Base-by-base conservation (phyloP, 495 filamentous ascomycete genomes). In the Emericellopsis terricola region DNA sequence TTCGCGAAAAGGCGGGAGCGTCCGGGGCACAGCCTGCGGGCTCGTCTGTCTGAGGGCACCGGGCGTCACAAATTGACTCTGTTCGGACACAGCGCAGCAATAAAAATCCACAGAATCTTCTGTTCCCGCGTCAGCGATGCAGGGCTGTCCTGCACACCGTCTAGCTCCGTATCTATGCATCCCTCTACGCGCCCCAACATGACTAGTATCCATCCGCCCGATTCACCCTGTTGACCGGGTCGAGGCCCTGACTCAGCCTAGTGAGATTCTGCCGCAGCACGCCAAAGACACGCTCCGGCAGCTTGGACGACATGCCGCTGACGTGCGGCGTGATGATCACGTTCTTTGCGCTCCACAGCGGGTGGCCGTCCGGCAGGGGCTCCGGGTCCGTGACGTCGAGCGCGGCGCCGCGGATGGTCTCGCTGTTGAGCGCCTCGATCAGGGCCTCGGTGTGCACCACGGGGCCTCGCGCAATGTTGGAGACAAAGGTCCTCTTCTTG, bases 351-450 rank as follows among this genome's bases (percentile, higher is more conserved):
- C 64, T 68, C 71, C 81, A 89, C 20, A 93, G 49, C 37, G 73
- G 67, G 50, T 75, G 66, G 8, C 77, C 73, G 17, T 56, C 39
- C 0, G 80, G 78, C 42, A 93, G 47, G 0, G 84, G 84, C 45
- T 94, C 85, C 1, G 81, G 81, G 36, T 89, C 82, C 23, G 83
- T 81, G 0, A 92, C 85, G 55, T 94, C 85, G 27, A 92, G 49
- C 29, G 81, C 81, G 8, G 83, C 70, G 15, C 81, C 83, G 18
- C 70, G 60, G 31, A 94, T 52, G 13, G 59, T 62, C 1, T 53
- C 65, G 4, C 54, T 48, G 37, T 75, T 60, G 9, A 83, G 51
- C 3, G 81, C 72, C 0, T 53, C 56, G 9, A 87, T 57, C 18
- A 93, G 46, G 3, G 71, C 79, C 10, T 69, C 64, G 30, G 81